Base-by-base conservation (phyloP, 1,284 basidiomycete species). In the Thecaphora thlaspeos region DNA sequence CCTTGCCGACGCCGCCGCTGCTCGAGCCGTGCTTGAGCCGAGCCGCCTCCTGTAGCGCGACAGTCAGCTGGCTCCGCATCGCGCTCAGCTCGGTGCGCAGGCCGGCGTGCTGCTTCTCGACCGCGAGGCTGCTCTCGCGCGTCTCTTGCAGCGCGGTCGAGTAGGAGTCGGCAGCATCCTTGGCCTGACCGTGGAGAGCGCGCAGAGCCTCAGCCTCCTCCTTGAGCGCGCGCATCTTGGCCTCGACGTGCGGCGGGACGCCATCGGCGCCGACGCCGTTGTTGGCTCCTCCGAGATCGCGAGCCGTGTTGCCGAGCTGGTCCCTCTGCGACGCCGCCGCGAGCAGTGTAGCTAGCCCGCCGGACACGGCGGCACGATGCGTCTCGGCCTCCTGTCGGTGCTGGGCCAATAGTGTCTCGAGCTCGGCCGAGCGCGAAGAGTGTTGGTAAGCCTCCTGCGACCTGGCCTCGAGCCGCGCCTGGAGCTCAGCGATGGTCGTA, bases 41-140 rank as follows among this genome's bases (percentile, higher is more conserved):
- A 8, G 86, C 87, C 46, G 84, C 81, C 57, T 96, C 93, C 43
- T 84, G 83, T 46, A 88, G 80, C 10, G 87, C 85, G 53, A 81
- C 83, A 2, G 87, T 83, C 24, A 95, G 82, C 78, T 94, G 91
- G 19, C 84, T 82, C 38, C 89, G 86, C 51, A 95, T 82, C 17
- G 84, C 86, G 28, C 87, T 82, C 43, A 96, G 81, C 78, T 97
- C 92, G 9, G 85, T 84, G 34, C 88, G 86, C 11, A 95, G 80
- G 34, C 82, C 80, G 4, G 86, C 81, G 59, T 87, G 84, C 67
- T 91, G 87, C 22, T 82, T 79, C 78, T 93, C 89, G 19, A 86
- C 82, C 23, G 87, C 85, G 36, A 70, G 83, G 82, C 51, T 85
- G 80, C 71, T 71, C 82, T 87, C 63, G 79, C 84, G 58, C 85